A percentile compares a stretch with the other conserved stretches of the same genome.
Conservation (phyloP, 2,329 filamentous ascomycete genomes). For the Aspergillus sp. region DNA sequence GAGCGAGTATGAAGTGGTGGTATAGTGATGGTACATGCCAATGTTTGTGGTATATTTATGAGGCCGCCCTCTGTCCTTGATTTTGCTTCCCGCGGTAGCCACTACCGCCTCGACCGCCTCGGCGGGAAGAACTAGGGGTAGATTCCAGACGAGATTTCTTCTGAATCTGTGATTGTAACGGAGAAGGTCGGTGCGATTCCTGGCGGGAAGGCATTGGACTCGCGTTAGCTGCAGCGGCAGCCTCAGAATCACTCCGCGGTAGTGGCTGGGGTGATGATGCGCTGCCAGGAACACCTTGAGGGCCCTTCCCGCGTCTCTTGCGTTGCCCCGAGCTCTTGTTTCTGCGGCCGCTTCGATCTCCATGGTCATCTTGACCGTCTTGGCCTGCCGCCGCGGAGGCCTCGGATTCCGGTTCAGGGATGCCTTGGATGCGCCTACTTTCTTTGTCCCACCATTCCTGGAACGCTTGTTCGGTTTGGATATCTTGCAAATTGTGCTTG, state of each 20-base stretch:
- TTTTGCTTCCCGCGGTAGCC: slow-evolving; percentile 24
- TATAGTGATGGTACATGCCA: not conserved
- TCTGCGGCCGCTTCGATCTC: slow-evolving; percentile 19
- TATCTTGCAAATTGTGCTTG: slow-evolving; percentile 88
- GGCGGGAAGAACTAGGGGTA: slow-evolving; percentile 24
- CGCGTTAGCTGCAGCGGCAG: not conserved
- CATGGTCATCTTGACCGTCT: slow-evolving; percentile 21
- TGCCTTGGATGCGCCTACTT: slow-evolving; percentile 42
- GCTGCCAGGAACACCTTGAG: not conserved
- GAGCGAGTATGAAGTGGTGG: not conserved
- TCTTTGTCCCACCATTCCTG: slow-evolving; percentile 65
- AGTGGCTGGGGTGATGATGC: slow-evolving; percentile 17
- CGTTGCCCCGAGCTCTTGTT: slow-evolving; percentile 18
- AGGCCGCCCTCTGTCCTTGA: slow-evolving; percentile 15
- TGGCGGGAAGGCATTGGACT: slow-evolving; percentile 16
- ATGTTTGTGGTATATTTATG: not conserved
- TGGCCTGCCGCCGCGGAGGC: slow-evolving; percentile 14
- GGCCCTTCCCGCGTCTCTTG: slow-evolving; percentile 23
- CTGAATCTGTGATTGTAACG: slow-evolving; percentile 7
- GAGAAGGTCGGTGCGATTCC: slow-evolving; percentile 19
- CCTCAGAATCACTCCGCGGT: slow-evolving; percentile 14
- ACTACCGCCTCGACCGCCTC: slow-evolving; percentile 25
- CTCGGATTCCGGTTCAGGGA: slow-evolving; percentile 29
- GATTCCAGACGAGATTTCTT: slow-evolving; percentile 21
- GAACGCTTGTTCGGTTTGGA: slow-evolving; percentile 95